A percentile compares a stretch with the other conserved stretches of the same genome.
phyloP scores from a whole-genome alignment of 768 basidiomycete species.

The Mycena amicta region DNA sequence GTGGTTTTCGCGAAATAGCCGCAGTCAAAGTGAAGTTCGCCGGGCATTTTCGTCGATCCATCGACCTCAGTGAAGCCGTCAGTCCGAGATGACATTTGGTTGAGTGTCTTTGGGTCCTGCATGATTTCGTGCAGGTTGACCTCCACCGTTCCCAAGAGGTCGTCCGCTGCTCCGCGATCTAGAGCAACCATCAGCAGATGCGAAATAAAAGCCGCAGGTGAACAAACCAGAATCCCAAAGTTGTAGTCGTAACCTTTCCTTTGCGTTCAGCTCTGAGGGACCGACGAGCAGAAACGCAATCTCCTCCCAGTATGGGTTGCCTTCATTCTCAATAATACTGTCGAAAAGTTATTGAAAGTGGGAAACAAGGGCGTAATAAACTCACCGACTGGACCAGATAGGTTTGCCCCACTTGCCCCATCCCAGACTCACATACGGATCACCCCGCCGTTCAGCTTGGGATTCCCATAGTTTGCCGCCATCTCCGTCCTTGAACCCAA shows the following conservation, averaged over 20 bases:
- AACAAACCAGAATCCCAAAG: constrained; percentile 70
- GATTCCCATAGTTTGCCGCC: constrained; percentile 37
- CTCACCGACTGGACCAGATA: constrained; percentile 64
- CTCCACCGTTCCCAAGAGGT: constrained; percentile 52
- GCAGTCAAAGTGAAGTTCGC: constrained; percentile 48
- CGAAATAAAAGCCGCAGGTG: neutral
- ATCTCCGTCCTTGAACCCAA: constrained; percentile 48
- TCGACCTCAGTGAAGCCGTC: constrained; percentile 45
- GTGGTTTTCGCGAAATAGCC: constrained; percentile 56
- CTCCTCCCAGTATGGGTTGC: constrained; percentile 72
- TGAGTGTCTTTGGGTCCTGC: constrained; percentile 38
- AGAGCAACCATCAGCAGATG: neutral
- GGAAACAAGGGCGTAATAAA: neutral
- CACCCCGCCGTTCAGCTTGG: constrained; percentile 34
- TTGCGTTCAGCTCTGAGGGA: constrained; percentile 64
- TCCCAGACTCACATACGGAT: constrained; percentile 65
- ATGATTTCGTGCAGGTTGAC: constrained; percentile 41
- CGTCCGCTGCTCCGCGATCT: constrained; percentile 51
- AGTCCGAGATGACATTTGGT: constrained; percentile 46
- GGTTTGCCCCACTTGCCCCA: constrained; percentile 68
- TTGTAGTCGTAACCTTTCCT: constrained; percentile 65
- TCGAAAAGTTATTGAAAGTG: neutral
- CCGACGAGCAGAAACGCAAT: constrained; percentile 63
- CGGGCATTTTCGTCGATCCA: constrained; percentile 30
- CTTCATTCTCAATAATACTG: constrained; percentile 64